Conservation (phyloP, 139 green algal genomes). For the Tetraselmis striata region DNA sequence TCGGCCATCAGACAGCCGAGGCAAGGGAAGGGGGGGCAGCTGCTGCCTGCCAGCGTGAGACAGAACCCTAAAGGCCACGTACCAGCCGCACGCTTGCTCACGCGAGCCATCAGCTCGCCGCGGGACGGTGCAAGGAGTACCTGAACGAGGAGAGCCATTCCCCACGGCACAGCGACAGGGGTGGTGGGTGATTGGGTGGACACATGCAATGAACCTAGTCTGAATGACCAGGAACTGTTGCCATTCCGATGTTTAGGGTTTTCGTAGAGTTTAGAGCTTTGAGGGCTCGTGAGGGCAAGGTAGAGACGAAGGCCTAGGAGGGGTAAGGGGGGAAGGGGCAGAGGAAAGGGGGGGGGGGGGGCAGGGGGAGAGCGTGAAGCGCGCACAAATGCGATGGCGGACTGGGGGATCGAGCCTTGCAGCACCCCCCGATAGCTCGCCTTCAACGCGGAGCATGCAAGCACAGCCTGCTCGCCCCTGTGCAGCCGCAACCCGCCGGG, state of each 20-base stretch:
- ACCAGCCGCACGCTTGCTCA: not conserved
- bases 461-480: not conserved
- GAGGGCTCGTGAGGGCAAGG: not conserved
- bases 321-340: no score
- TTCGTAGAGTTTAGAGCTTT: no score
- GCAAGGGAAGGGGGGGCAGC: no score
- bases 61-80: not conserved
- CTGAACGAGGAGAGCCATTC: no score
- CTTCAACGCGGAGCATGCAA: not conserved
- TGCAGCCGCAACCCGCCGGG: no score
- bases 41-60: not conserved
- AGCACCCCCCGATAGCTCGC: not conserved
- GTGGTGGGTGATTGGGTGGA: not conserved
- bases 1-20: not conserved
- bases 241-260: no score
- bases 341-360: no score
- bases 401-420: not conserved
- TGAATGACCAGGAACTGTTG: no score
- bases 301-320: no score
- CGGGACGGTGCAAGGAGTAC: not conserved
- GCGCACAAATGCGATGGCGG: not conserved
- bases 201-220: no score
- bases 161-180: no score
- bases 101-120: not conserved
- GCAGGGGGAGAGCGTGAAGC: not conserved